Conservation (phyloP, 768 basidiomycete genomes). For the Trametes punicea region DNA sequence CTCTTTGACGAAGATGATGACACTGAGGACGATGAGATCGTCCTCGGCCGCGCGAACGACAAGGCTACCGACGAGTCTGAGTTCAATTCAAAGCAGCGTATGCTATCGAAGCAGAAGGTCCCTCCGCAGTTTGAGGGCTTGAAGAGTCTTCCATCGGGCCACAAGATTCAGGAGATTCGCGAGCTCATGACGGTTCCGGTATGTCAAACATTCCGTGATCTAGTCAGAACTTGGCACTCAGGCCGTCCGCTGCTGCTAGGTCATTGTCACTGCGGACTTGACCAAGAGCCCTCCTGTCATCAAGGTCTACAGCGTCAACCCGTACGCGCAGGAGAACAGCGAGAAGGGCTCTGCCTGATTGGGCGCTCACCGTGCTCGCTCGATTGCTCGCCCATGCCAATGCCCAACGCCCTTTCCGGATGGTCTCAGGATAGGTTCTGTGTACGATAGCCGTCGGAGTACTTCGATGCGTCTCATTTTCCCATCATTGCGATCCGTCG, state of each 20-base stretch:
- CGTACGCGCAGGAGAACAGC: constrained; percentile 66
- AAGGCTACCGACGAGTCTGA: constrained; percentile 42
- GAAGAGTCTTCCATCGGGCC: constrained; percentile 67
- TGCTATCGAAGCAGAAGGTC: constrained; percentile 70
- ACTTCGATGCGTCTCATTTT: neutral
- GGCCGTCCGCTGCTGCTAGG: constrained; percentile 42
- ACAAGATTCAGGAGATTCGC: constrained; percentile 92
- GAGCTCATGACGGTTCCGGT: constrained; percentile 94
- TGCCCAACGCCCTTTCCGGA: constrained; percentile 3
- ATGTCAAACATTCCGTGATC: constrained; percentile 31
- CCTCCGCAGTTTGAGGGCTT: constrained; percentile 84
- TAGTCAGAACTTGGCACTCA: neutral
- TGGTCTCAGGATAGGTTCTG: constrained; percentile 10
- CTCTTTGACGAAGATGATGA: constrained; percentile 87
- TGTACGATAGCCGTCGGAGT: constrained; percentile 22
- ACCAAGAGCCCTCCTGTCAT: constrained; percentile 96
- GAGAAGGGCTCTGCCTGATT: constrained; percentile 8
- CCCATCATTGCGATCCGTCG: neutral
- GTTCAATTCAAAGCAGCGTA: constrained; percentile 67
- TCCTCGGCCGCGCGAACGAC: constrained; percentile 58
- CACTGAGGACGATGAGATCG: constrained; percentile 76
- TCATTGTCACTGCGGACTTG: constrained; percentile 91
- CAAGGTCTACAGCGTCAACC: constrained; percentile 95
- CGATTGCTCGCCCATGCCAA: neutral
- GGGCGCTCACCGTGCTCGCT: neutral